A percentile compares a stretch with the other conserved stretches of the same genome.
Evolutionary conservation across 768 basidiomycete genomes (phyloP).

Genomic region (Leccinum subgranulosum): DNA sequence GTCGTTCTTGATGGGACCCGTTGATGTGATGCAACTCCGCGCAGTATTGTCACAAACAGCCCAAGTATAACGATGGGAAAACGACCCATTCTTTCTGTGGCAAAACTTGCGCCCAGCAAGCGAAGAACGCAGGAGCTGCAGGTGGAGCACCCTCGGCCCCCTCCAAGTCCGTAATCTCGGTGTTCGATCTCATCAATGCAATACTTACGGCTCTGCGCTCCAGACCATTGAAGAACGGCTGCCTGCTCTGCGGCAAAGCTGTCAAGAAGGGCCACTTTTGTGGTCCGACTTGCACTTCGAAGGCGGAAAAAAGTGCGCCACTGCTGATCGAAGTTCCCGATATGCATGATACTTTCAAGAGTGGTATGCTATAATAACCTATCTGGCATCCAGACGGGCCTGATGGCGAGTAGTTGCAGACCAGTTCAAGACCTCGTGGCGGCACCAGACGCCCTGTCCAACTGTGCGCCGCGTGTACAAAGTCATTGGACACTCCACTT

Average conservation of each 20-base stretch:
- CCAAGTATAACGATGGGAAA: constrained; percentile 57
- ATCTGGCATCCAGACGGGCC: neutral
- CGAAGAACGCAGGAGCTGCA: constrained; percentile 29
- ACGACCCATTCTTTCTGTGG: constrained; percentile 61
- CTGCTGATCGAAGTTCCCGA: constrained; percentile 57
- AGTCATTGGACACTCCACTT: constrained; percentile 48
- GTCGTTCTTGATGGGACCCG: neutral
- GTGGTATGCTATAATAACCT: constrained; percentile 41
- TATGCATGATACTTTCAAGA: constrained; percentile 61
- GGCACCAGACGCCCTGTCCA: constrained; percentile 57
- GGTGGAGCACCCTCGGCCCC: constrained; percentile 21
- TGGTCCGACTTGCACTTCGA: constrained; percentile 49
- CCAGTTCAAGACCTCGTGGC: constrained; percentile 70
- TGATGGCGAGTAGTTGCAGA: constrained; percentile 45
- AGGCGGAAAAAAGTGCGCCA: constrained; percentile 53
- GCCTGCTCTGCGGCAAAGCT: constrained; percentile 57
- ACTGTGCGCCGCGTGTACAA: constrained; percentile 63
- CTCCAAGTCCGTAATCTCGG: constrained; percentile 31
- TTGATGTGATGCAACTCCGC: constrained; percentile 5
- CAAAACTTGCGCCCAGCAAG: constrained; percentile 57
- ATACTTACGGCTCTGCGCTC: constrained; percentile 31
- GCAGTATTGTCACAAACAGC: constrained; percentile 58
- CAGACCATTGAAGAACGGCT: constrained; percentile 42
- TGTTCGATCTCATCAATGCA: constrained; percentile 23
- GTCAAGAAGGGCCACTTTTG: constrained; percentile 67